Conservation (phyloP, 2,329 filamentous ascomycete species). For the Ilyonectria robusta region DNA sequence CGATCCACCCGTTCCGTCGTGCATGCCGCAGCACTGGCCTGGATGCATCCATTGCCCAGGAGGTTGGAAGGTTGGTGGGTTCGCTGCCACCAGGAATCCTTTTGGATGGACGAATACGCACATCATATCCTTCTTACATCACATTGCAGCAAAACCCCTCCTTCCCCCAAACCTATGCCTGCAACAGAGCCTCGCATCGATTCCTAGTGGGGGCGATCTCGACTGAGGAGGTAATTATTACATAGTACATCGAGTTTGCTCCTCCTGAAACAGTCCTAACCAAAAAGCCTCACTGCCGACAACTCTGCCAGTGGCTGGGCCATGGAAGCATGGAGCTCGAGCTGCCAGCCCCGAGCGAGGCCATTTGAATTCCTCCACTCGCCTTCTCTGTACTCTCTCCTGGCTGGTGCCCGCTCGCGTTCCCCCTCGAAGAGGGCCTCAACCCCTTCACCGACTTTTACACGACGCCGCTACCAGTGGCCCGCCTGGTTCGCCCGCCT, state of each 20-base stretch:
- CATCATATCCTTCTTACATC: conserved; percentile 19
- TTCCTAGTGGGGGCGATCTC: conserved; percentile 17
- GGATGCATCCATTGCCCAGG: conserved; percentile 31
- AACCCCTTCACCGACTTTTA: conserved; percentile 53
- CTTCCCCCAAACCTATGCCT: background rate
- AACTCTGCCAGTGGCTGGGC: conserved; percentile 26
- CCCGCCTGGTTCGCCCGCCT: conserved; percentile 39
- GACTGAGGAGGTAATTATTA: conserved; percentile 4
- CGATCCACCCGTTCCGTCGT: conserved; percentile 33
- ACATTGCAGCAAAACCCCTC: conserved; percentile 3
- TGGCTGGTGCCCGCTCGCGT: conserved; percentile 42
- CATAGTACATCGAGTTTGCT: conserved; percentile 10
- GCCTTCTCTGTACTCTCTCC: conserved; percentile 29
- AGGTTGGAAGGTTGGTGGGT: conserved; percentile 25
- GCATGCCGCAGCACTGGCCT: conserved; percentile 24
- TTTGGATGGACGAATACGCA: conserved; percentile 17
- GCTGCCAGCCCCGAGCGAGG: conserved; percentile 30
- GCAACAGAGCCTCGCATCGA: conserved; percentile 24
- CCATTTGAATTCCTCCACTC: conserved; percentile 39
- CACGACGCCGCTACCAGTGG: conserved; percentile 43
- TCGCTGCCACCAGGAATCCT: conserved; percentile 31
- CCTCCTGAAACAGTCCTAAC: conserved; percentile 31
- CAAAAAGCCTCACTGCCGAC: conserved; percentile 32
- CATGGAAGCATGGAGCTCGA: conserved; percentile 15
- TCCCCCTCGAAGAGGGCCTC: conserved; percentile 39